Evolutionary conservation across 2,329 filamentous ascomycete species (phyloP).

Genomic region (Gaeumannomyces tritici): DNA sequence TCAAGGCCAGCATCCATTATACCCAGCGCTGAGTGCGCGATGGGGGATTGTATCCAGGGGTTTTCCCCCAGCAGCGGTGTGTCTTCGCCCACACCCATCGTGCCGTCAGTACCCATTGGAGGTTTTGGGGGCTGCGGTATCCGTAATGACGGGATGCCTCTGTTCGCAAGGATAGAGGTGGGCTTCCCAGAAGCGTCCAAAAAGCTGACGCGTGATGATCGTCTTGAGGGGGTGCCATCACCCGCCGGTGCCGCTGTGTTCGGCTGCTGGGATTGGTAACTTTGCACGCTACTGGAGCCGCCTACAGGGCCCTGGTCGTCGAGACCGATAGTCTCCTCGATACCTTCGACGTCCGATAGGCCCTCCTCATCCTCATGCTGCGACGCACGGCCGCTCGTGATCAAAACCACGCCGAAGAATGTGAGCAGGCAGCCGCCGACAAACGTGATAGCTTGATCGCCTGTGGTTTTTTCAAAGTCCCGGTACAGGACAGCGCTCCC

Average conservation of each 20-base stretch:
- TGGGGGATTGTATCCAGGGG: neutral
- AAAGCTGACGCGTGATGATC: slow-evolving; percentile 35
- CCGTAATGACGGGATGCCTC: slow-evolving; percentile 25
- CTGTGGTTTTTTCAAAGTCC: slow-evolving; percentile 79
- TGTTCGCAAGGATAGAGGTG: slow-evolving; percentile 23
- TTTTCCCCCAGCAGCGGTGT: neutral
- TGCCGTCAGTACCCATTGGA: neutral
- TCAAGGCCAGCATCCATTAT: neutral
- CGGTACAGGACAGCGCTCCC: slow-evolving; percentile 89
- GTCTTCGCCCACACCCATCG: neutral
- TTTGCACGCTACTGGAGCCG: slow-evolving; percentile 20
- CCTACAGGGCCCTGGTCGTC: slow-evolving; percentile 38
- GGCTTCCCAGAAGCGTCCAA: slow-evolving; percentile 25
- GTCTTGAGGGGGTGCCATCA: slow-evolving; percentile 23
- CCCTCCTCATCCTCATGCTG: slow-evolving; percentile 48
- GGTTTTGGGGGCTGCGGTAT: slow-evolving; percentile 12
- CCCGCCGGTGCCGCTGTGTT: neutral
- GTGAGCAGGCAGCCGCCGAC: slow-evolving; percentile 84
- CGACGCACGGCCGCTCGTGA: slow-evolving; percentile 70
- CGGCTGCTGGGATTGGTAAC: slow-evolving; percentile 7
- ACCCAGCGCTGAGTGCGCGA: neutral
- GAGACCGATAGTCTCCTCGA: slow-evolving; percentile 55
- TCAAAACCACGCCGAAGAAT: slow-evolving; percentile 94
- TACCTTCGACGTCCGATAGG: slow-evolving; percentile 44
- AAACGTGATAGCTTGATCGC: slow-evolving; percentile 71